Conservation (phyloP, 352 stramenopile species). For the Phytophthora fragariae region DNA sequence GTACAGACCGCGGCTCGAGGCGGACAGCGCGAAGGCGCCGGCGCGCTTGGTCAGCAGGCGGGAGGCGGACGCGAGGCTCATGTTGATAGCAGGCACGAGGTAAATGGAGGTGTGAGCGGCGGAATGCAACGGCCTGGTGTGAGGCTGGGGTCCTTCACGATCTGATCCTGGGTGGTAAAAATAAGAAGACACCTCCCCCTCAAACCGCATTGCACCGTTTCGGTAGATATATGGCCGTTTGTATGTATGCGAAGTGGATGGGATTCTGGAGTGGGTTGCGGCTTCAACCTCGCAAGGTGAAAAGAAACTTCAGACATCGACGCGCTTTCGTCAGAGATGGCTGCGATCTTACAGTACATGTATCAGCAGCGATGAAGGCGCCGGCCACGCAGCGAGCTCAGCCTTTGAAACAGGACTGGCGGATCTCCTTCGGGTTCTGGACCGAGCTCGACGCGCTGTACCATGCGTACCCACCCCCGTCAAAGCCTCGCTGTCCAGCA, state of each 20-base stretch:
- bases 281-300: conserved; percentile 26
- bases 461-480: conserved; percentile 37
- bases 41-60: conserved; percentile 32
- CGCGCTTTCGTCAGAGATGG: neutral
- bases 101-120: conserved; percentile 15
- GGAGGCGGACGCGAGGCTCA: conserved; percentile 30
- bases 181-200: conserved; percentile 18
- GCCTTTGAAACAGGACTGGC: conserved; percentile 41
- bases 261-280: conserved; percentile 2
- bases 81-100: conserved; percentile 7
- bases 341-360: conserved; percentile 1
- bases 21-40: conserved; percentile 20
- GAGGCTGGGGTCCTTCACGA: neutral
- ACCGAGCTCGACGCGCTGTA: conserved; percentile 65
- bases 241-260: conserved; percentile 14
- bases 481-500: conserved; percentile 58
- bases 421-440: conserved; percentile 68
- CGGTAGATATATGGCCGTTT: conserved; percentile 12
- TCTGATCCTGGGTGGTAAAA: conserved; percentile 5
- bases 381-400: conserved; percentile 17
- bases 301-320: conserved; percentile 14
- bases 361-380: too few relatives aligned
- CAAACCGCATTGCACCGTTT: conserved; percentile 10
- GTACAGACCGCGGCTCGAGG: conserved; percentile 61
- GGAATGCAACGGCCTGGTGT: neutral